phyloP scores from a whole-genome alignment of 768 basidiomycete species.

The Tylopilus plumbeoviolaceoides region DNA sequence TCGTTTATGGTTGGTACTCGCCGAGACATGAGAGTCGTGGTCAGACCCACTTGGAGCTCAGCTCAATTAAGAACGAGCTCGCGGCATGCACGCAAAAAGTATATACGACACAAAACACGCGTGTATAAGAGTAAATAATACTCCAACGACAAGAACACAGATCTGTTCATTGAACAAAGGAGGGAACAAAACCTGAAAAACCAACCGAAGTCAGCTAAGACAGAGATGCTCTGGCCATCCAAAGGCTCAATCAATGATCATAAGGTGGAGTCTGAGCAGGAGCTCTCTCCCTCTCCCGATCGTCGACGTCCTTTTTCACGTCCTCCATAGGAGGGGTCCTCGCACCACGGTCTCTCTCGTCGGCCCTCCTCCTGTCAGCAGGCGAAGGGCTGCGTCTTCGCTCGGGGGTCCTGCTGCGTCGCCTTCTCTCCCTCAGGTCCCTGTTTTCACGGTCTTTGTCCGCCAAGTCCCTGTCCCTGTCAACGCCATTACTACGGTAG shows the following conservation, averaged over 20 bases:
- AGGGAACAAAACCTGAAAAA: not conserved
- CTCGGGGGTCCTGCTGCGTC: constrained; percentile 48
- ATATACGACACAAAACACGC: constrained; percentile 12
- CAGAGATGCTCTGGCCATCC: not conserved
- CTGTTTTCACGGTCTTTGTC: constrained; percentile 35
- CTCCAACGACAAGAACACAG: not conserved
- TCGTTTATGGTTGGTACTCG: constrained; percentile 33
- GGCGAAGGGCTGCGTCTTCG: constrained; percentile 45
- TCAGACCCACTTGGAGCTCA: not conserved
- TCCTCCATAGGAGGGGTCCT: constrained; percentile 49
- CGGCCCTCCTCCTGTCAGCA: constrained; percentile 34
- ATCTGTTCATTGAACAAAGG: not conserved
- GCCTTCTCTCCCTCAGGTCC: constrained; percentile 43
- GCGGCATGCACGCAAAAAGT: constrained; percentile 18
- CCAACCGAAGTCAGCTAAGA: constrained; percentile 1
- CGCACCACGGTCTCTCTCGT: constrained; percentile 46
- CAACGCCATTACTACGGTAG: constrained; percentile 34
- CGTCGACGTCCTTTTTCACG: constrained; percentile 38
- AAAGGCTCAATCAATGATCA: constrained; percentile 44
- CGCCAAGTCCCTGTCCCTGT: constrained; percentile 30
- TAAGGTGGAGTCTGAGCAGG: constrained; percentile 54
- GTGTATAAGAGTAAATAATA: constrained; percentile 2
- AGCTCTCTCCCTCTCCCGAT: constrained; percentile 49
- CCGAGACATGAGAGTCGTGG: constrained; percentile 6
- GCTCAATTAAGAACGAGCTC: not conserved